Conservation (phyloP, 257 asterid species). For the Lithospermum erythrorhizon region DNA sequence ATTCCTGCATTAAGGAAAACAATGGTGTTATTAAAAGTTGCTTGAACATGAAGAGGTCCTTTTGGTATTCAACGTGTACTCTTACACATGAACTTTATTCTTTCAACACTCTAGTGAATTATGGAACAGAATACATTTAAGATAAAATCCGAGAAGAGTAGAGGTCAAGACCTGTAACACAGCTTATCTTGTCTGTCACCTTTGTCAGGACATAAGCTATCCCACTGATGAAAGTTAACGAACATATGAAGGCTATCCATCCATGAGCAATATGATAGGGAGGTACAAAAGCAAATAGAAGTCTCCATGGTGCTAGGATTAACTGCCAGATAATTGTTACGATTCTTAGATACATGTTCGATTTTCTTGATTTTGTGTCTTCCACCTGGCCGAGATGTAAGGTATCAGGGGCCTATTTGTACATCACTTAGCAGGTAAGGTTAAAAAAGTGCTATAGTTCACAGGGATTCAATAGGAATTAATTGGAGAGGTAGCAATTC, state of each 20-base stretch:
- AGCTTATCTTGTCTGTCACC: slow-evolving; percentile 77
- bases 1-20: slow-evolving; percentile 42
- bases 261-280: slow-evolving; percentile 91
- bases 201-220: slow-evolving; percentile 74
- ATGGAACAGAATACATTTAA: background rate
- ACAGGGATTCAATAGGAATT: too few species aligned
- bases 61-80: too few species aligned
- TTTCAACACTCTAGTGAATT: background rate
- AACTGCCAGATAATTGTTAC: slow-evolving; percentile 45
- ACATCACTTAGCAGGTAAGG: too few species aligned
- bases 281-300: slow-evolving; percentile 77
- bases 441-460: too few species aligned
- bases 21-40: too few species aligned
- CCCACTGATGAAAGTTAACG: slow-evolving; percentile 69
- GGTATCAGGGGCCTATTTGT: background rate
- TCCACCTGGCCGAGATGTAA: slow-evolving; percentile 41
- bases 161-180: slow-evolving; percentile 54
- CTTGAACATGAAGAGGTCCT: too few species aligned
- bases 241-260: slow-evolving; percentile 76
- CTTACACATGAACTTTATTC: too few species aligned
- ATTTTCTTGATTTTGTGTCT: slow-evolving; percentile 39
- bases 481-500: too few species aligned
- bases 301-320: slow-evolving; percentile 73
- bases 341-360: slow-evolving; percentile 21
- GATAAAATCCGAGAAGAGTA: background rate